Conservation (phyloP, 345 rosid species). For the Citrus sp. region DNA sequence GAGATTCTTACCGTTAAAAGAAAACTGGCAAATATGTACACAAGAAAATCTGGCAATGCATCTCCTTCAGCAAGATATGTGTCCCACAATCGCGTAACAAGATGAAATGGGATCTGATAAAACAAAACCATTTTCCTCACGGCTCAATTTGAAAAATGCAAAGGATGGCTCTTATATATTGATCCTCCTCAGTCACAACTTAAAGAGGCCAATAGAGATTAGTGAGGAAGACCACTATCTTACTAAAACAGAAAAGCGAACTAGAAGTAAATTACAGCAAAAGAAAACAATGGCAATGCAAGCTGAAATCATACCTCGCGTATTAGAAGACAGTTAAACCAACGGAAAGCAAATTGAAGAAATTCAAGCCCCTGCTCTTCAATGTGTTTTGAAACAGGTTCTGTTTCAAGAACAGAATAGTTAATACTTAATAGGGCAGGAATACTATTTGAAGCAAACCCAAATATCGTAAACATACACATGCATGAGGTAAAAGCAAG, state of each 20-base stretch:
- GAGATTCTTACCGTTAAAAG: slow-evolving; percentile 70
- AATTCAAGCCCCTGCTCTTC: slow-evolving; percentile 98
- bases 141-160: not conserved
- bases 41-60: slow-evolving; percentile 94
- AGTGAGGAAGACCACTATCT: not conserved
- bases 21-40: slow-evolving; percentile 94
- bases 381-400: slow-evolving; percentile 92
- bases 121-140: slow-evolving; percentile 21
- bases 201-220: not conserved
- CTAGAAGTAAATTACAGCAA: not conserved
- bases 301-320: slow-evolving; percentile 63
- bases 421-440: slow-evolving; percentile 7
- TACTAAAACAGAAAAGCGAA: not conserved
- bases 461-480: not conserved
- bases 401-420: slow-evolving; percentile 32
- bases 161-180: not conserved
- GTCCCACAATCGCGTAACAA: slow-evolving; percentile 94
- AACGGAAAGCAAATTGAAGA: slow-evolving; percentile 96
- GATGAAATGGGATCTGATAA: slow-evolving; percentile 77
- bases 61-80: slow-evolving; percentile 99
- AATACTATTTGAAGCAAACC: not conserved
- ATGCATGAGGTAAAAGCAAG: not conserved
- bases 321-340: slow-evolving; percentile 97
- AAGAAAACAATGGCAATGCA: not conserved
- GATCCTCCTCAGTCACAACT: not conserved